Evolutionary conservation across 2,329 filamentous ascomycete genomes (phyloP).

Genomic region (Sporothrix curviconia): DNA sequence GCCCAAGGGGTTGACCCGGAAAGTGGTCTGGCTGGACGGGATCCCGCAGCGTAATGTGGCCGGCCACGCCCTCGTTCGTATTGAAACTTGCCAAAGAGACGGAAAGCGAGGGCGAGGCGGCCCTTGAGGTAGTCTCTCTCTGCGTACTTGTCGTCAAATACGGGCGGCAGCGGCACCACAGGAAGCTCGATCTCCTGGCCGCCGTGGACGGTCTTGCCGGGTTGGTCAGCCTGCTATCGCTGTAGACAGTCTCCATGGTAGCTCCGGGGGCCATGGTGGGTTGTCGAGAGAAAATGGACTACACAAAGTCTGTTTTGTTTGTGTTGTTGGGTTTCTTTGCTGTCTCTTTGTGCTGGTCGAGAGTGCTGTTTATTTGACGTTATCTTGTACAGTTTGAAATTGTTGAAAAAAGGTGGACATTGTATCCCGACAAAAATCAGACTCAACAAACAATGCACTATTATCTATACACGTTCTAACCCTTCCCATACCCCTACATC

Average conservation of each 20-base stretch:
- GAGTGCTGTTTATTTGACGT: too few relatives aligned
- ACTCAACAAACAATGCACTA: too few relatives aligned
- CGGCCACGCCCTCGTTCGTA: constrained; percentile 56
- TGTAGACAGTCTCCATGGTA: neutral
- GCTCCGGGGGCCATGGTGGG: neutral
- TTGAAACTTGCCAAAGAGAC: constrained; percentile 49
- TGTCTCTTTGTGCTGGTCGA: too few relatives aligned
- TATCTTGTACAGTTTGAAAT: too few relatives aligned
- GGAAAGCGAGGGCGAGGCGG: constrained; percentile 46
- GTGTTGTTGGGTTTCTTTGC: too few relatives aligned
- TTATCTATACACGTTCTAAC: too few relatives aligned
- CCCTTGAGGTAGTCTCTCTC: constrained; percentile 47
- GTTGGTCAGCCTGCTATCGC: neutral
- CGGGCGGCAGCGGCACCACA: constrained; percentile 8
- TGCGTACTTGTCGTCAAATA: constrained; percentile 23
- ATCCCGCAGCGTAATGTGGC: constrained; percentile 55
- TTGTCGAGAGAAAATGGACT: too few relatives aligned
- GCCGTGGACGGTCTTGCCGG: neutral
- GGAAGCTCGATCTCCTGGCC: constrained; percentile 5
- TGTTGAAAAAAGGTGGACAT: too few relatives aligned
- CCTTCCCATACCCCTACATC: too few relatives aligned
- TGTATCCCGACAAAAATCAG: too few relatives aligned
- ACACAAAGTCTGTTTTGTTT: too few relatives aligned
- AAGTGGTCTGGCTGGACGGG: constrained; percentile 52
- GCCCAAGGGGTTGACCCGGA: constrained; percentile 58